Percentiles rank a stretch among this genome's conserved stretches.
Evolutionary conservation across 2,329 filamentous ascomycete genomes (phyloP).

Genomic region (Phialocephala subalpina): DNA sequence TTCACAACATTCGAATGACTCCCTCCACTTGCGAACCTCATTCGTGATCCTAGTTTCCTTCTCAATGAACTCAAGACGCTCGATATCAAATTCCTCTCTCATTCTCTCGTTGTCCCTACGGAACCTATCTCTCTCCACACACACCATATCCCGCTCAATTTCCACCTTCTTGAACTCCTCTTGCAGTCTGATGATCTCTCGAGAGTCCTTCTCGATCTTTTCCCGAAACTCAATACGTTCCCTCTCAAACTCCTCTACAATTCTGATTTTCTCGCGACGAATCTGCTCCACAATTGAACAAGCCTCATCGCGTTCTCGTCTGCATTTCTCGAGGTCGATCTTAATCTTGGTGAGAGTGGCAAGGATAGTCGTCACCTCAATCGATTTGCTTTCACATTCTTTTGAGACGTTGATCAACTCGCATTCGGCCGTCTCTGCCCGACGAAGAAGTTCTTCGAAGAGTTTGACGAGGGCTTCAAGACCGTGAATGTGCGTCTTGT

Average conservation of each 20-base stretch:
- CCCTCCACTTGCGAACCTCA: slow-evolving; percentile 9
- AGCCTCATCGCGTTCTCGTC: not conserved
- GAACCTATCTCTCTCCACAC: slow-evolving; percentile 9
- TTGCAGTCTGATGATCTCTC: slow-evolving; percentile 12
- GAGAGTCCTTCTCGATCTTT: slow-evolving; percentile 1
- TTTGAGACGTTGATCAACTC: not conserved
- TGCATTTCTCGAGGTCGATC: not conserved
- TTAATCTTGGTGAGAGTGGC: not conserved
- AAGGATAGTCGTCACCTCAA: not conserved
- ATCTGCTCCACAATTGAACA: not conserved
- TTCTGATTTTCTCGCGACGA: slow-evolving; percentile 14
- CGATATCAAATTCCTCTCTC: not conserved
- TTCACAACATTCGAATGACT: not conserved
- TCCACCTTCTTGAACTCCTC: slow-evolving; percentile 16
- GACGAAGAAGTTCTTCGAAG: slow-evolving; percentile 13
- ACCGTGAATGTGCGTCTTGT: slow-evolving; percentile 17
- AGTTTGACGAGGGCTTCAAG: slow-evolving; percentile 11
- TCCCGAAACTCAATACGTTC: slow-evolving; percentile 11
- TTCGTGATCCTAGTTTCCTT: slow-evolving; percentile 10
- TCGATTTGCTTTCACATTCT: not conserved
- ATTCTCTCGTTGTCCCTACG: slow-evolving; percentile 12
- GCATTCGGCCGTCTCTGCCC: slow-evolving; percentile 14
- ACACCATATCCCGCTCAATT: slow-evolving; percentile 9
- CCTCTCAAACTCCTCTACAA: slow-evolving; percentile 16
- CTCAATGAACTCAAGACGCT: slow-evolving; percentile 14